Evolutionary conservation across 257 asterid species (phyloP), one percentile per base, ranked within the genome.

Genomic region (Solanum sejunctum): DNA sequence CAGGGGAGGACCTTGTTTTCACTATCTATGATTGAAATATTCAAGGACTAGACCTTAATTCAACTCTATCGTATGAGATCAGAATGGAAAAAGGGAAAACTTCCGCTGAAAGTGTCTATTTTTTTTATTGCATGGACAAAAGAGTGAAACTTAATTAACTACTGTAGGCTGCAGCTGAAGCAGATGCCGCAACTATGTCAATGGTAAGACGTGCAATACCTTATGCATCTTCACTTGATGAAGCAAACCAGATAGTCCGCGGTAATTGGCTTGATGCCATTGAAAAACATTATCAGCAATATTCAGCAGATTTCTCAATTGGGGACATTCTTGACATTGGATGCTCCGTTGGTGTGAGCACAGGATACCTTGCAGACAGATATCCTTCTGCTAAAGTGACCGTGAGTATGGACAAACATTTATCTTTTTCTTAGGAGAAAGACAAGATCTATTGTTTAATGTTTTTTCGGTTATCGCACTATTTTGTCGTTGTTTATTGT

Each of bases 141-240:
- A 2, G 39, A 71, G 39, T 45, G 80, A 72, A 43, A 51, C 57
- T 21, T 49, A 75, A 77, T 82, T 86, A 56, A 60, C 20, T 81
- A n/a, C 51, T 28, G 86, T 84, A 96, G 98, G 99, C 99, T 84
- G 99, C 99, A 84, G 99, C 99, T 36, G 99, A 96, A 92, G 99
- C 93, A 66, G 99, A 96, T 87, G 89, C 99, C 13, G 98, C 99
- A 54, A 94, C 98, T 41, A 92, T 96, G 98, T 93, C 99, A 6
- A 93, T 94, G 94, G 88, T 89, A 84, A 91, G 94, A 83, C 90
- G 98, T 72, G 87, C 98, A 54, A 91, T 93, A 84, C 99, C 99
- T 26, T 1, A 89, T 90, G 98, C 98, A 13, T 89, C 96, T 47
- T 93, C 99, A 4, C 88, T 92, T 21, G 96, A 94, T 28, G 99